Evolutionary conservation across 2,329 filamentous ascomycete species (phyloP).

Genomic region (Coniochaeta pulveracea): DNA sequence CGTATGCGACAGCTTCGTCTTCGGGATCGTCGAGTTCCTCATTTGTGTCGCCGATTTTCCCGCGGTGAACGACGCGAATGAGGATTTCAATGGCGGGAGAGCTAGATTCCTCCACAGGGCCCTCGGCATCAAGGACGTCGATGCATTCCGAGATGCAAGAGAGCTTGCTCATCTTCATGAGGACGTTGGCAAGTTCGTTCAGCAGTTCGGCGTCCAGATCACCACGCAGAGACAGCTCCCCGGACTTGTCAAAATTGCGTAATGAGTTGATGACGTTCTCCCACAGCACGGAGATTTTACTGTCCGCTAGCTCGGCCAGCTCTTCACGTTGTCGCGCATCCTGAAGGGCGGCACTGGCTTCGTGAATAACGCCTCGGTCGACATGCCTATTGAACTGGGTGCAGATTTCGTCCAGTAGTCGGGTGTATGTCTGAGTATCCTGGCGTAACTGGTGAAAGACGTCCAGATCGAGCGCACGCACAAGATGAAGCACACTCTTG

Average conservation of each 20-base stretch:
- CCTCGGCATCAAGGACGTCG: conserved; percentile 57
- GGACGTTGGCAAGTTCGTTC: conserved; percentile 58
- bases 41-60: conserved; percentile 56
- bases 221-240: conserved; percentile 60
- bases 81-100: conserved; percentile 56
- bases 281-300: conserved; percentile 74
- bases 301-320: conserved; percentile 73
- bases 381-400: conserved; percentile 92
- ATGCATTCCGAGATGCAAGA: conserved; percentile 70
- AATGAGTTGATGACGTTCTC: conserved; percentile 70
- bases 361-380: conserved; percentile 71
- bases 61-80: conserved; percentile 61
- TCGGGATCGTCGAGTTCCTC: conserved; percentile 66
- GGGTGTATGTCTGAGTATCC: conserved; percentile 68
- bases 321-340: conserved; percentile 82
- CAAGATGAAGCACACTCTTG: conserved; percentile 72
- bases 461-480: conserved; percentile 77
- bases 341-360: conserved; percentile 71
- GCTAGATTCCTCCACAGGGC: conserved; percentile 33
- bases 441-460: conserved; percentile 83
- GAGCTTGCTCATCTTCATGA: conserved; percentile 72
- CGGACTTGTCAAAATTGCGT: conserved; percentile 57
- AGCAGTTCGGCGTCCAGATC: conserved; percentile 56
- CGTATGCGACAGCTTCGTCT: conserved; percentile 64
- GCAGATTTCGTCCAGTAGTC: conserved; percentile 80